Percentiles rank a stretch among this genome's conserved stretches.
These are phyloP conservation scores for Potentilla sterilis DNA, from an alignment of 306 rosid species.

Conservation along the genomic window DNA sequence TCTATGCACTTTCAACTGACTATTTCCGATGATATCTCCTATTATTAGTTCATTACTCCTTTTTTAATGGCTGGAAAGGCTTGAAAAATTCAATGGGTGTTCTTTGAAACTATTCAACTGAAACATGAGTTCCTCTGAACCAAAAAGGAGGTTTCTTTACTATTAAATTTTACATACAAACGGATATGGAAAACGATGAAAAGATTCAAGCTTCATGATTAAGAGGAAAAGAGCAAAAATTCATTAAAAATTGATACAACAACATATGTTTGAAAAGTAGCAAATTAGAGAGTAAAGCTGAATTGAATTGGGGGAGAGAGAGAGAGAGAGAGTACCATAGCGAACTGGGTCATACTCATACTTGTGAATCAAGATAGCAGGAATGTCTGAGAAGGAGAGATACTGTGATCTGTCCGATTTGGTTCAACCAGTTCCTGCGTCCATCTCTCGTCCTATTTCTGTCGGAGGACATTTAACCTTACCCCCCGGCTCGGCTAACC, in stretches of 20 bases:
- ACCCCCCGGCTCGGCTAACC: background rate
- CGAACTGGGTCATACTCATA: conserved; percentile 79
- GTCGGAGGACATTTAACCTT: conserved; percentile 2
- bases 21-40: background rate
- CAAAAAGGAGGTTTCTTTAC: background rate
- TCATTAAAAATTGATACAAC: background rate
- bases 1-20: background rate
- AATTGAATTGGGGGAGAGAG: background rate
- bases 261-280: background rate
- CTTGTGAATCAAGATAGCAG: conserved; percentile 1
- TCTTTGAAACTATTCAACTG: background rate
- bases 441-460: background rate
- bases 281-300: background rate
- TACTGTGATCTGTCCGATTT: conserved; percentile 3
- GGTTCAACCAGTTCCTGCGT: conserved; percentile 4
- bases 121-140: background rate
- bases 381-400: background rate
- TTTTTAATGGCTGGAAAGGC: background rate
- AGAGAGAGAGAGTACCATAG: conserved; percentile 57
- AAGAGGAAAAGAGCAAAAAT: background rate
- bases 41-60: background rate
- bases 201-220: background rate
- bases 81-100: background rate
- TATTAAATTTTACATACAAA: background rate
- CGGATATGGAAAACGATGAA: background rate